These are phyloP conservation scores for Mycena olivaceomarginata DNA, from an alignment of 768 basidiomycete genomes.

Conservation along the genomic window DNA sequence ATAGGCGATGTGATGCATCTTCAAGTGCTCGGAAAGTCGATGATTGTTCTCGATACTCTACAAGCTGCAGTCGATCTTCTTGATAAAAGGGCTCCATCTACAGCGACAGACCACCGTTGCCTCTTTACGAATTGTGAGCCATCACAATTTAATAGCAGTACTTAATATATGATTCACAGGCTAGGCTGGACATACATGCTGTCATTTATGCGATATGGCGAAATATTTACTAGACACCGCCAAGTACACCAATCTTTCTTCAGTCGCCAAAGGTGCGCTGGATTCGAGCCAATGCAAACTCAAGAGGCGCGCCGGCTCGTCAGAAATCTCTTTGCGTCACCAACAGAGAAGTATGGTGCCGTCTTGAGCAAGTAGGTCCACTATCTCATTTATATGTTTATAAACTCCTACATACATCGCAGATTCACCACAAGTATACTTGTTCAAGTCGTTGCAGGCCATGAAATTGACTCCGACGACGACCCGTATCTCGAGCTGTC, in stretches of 20 bases:
- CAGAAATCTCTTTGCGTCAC: conserved; percentile 19
- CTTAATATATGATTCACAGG: conserved; percentile 18
- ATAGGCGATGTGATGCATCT: conserved; percentile 51
- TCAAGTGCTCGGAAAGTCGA: conserved; percentile 51
- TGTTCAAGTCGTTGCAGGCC: conserved; percentile 40
- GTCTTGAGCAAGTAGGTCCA: conserved; percentile 29
- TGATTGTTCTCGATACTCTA: conserved; percentile 49
- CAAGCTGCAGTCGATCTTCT: conserved; percentile 53
- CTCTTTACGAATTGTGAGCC: conserved; percentile 47
- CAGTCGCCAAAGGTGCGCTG: conserved; percentile 12
- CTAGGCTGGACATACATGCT: conserved; percentile 44
- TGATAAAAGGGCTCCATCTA: conserved; percentile 52
- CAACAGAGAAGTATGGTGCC: conserved; percentile 11
- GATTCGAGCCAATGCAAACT: conserved; percentile 36
- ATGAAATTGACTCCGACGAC: conserved; percentile 40
- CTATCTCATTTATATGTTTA: conserved; percentile 2
- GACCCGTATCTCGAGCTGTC: conserved; percentile 42
- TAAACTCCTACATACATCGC: conserved; percentile 2
- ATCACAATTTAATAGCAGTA: background rate
- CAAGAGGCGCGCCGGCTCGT: conserved; percentile 30
- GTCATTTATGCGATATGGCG: conserved; percentile 43
- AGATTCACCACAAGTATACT: conserved; percentile 43
- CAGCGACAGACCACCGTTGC: conserved; percentile 48
- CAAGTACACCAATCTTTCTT: conserved; percentile 41
- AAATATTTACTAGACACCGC: conserved; percentile 43